Percentiles rank a stretch among this genome's conserved stretches.
phyloP scores from a whole-genome alignment of 2,329 filamentous ascomycete species.

The Colletotrichum phormii region DNA sequence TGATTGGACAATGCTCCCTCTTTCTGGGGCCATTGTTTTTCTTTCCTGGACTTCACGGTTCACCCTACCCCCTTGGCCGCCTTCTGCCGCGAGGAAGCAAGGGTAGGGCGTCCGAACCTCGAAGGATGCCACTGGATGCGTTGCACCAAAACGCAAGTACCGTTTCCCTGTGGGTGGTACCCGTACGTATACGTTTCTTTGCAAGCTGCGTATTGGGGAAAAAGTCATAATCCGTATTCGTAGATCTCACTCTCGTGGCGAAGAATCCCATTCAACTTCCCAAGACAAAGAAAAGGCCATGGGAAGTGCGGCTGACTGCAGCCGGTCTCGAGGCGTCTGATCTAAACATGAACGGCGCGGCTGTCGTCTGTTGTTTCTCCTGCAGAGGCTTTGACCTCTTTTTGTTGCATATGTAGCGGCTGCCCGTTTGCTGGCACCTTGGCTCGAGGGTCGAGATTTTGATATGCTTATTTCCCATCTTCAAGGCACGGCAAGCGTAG shows the following conservation, averaged over 20 bases:
- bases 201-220: not conserved
- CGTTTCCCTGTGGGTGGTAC: slow-evolving; percentile 1
- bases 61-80: not conserved
- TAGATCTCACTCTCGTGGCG: not conserved
- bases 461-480: not conserved
- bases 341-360: slow-evolving; percentile 3
- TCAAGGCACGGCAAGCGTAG: not conserved
- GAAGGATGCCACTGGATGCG: slow-evolving; percentile 21
- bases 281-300: not conserved
- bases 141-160: slow-evolving; percentile 32
- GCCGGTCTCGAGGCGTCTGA: slow-evolving; percentile 5
- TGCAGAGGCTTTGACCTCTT: not conserved
- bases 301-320: not conserved
- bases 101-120: not conserved
- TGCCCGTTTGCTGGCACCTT: not conserved
- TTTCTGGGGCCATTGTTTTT: not conserved
- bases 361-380: slow-evolving; percentile 27
- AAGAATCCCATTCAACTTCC: not conserved
- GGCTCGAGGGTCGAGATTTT: not conserved
- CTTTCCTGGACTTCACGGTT: not conserved
- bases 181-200: not conserved
- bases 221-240: not conserved
- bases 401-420: not conserved
- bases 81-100: slow-evolving; percentile 2
- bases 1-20: slow-evolving; percentile 15